Percentiles rank a stretch among this genome's conserved stretches.
Evolutionary conservation across 352 stramenopile genomes (phyloP).

Genomic region (Globisporangium acanthophoron): DNA sequence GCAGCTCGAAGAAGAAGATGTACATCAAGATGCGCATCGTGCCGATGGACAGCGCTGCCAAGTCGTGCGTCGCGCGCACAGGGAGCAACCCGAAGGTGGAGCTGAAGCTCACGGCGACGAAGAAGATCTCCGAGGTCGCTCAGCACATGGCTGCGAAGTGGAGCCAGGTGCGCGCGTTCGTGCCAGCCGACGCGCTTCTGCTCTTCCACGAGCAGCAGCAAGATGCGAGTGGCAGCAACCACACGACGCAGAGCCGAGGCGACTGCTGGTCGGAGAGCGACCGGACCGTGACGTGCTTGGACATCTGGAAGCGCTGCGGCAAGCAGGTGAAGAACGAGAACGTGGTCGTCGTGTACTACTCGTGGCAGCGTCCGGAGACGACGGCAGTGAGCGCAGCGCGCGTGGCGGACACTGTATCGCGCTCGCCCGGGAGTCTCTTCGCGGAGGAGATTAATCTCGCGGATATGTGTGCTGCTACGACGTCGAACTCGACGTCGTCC

Average conservation of each 20-base stretch:
- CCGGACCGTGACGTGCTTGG: slow-evolving; percentile 51
- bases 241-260: background rate
- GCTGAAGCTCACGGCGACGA: slow-evolving; percentile 72
- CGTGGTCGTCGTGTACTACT: slow-evolving; percentile 67
- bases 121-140: slow-evolving; percentile 72
- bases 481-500: slow-evolving; percentile 12
- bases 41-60: slow-evolving; percentile 57
- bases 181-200: slow-evolving; percentile 21
- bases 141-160: slow-evolving; percentile 78
- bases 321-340: slow-evolving; percentile 59
- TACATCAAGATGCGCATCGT: slow-evolving; percentile 84
- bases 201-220: slow-evolving; percentile 49
- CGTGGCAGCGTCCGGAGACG: slow-evolving; percentile 23
- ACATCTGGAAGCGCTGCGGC: slow-evolving; percentile 67
- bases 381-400: background rate
- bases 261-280: slow-evolving; percentile 37
- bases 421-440: slow-evolving; percentile 11
- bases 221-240: background rate
- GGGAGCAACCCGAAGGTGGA: slow-evolving; percentile 75
- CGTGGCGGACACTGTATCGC: background rate
- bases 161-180: slow-evolving; percentile 34
- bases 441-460: slow-evolving; percentile 8
- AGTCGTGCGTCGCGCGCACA: slow-evolving; percentile 31
- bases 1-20: slow-evolving; percentile 61
- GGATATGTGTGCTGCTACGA: background rate